These are phyloP conservation scores for Asterophora lycoperdoides DNA, from an alignment of 768 basidiomycete species.

Conservation along the genomic window DNA sequence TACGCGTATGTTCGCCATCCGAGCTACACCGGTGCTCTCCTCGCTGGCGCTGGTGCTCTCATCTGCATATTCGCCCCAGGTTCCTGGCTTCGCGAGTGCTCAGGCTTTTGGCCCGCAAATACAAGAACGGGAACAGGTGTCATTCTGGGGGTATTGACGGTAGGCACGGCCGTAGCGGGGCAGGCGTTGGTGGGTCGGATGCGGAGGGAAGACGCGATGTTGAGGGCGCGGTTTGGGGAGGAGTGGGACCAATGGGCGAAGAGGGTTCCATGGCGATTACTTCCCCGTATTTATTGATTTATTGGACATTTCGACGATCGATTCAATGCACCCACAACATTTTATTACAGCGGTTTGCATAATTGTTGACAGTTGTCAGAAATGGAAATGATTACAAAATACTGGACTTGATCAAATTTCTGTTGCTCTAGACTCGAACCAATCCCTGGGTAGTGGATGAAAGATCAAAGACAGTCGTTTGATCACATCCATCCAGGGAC, in stretches of 20 bases:
- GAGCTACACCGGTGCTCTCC: slow-evolving; percentile 23
- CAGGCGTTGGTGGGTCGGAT: slow-evolving; percentile 18
- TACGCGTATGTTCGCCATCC: slow-evolving; percentile 32
- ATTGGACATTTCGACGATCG: no score
- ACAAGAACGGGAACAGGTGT: slow-evolving; percentile 15
- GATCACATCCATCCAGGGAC: no score
- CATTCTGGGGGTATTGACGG: slow-evolving; percentile 3
- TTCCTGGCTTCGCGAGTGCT: slow-evolving; percentile 26
- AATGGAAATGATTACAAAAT: no score
- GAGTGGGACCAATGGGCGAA: slow-evolving; percentile 28
- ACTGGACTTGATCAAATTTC: no score
- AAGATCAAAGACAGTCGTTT: no score
- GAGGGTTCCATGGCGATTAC: slow-evolving; percentile 23
- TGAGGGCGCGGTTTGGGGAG: slow-evolving; percentile 26
- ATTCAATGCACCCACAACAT: no score
- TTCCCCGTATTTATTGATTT: slow-evolving; percentile 21
- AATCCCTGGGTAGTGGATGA: no score
- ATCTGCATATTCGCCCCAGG: slow-evolving; percentile 28
- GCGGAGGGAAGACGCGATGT: slow-evolving; percentile 25
- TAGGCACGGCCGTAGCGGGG: slow-evolving; percentile 6
- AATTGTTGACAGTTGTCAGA: no score
- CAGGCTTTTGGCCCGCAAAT: slow-evolving; percentile 24
- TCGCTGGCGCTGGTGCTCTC: slow-evolving; percentile 25
- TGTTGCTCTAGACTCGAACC: no score
- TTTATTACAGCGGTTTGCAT: no score